Base-by-base conservation (phyloP, 2,329 filamentous ascomycete species). In the Fusarium sp. region DNA sequence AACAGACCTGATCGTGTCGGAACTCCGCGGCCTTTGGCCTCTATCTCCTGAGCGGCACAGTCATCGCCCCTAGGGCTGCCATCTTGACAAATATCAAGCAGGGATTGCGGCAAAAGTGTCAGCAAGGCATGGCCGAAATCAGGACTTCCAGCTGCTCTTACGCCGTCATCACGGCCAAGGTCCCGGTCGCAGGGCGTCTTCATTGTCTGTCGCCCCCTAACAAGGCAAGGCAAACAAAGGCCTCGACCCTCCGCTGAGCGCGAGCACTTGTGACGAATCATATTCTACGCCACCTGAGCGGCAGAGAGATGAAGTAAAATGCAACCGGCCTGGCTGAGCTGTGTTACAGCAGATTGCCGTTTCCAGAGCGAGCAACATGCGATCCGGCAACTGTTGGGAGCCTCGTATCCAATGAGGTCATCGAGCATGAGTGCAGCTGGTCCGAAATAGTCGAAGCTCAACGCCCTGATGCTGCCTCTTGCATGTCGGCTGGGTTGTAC, bases 261-360 rank as follows among this genome's bases (percentile, higher is more conserved):
- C 36, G 35, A 45, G 25, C 42, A 20, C 42, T 57, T 78, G 65
- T 77, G 76, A 78, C 64, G 60, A 72, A 75, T 78, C 76, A 71
- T 45, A 76, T 78, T 74, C 38, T 68, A 62, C 66, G 67, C 64
- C 71, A 59, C 50, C 22, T 59, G 38, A 36, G 63, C 29, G 74
- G 47, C 38, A 63, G 63, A 54, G 45, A 38, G 45, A 45, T 50
- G 25, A 33, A 13, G 50, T 25, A 56, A 50, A 64, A 40, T 64
- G 64, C 36, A 42, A 60, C 40, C 36, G 33, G 33, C 16, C 61
- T 62, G 70, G 27, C 42, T 60, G 61, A 60, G 71, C 25, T 74
- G 68, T 63, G 54, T 57, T 70, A 59, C 68, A 66, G 61, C 50
- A 22, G 27, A 71, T 54, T 66, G 27, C 64, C 66, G 47, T 62